These are phyloP conservation scores for Russula brevipes DNA, from an alignment of 768 basidiomycete species.

Conservation along the genomic window DNA sequence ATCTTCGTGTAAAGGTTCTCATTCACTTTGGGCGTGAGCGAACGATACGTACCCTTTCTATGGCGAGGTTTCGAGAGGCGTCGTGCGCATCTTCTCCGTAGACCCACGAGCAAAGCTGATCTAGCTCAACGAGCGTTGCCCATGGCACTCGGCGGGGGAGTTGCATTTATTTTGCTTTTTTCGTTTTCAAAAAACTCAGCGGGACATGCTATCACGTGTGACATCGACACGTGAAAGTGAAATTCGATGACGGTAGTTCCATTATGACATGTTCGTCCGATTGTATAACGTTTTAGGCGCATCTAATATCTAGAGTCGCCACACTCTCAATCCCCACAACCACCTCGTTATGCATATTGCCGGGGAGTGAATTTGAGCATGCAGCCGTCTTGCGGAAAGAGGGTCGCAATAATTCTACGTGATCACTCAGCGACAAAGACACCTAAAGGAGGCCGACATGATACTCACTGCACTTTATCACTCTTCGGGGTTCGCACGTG, in stretches of 20 bases:
- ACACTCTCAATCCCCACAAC: background rate
- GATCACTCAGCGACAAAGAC: background rate
- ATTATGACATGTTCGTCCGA: background rate
- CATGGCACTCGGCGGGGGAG: conserved; percentile 81
- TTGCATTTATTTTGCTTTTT: background rate
- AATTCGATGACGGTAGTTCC: too few relatives aligned
- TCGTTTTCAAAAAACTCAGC: too few relatives aligned
- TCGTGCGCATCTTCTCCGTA: conserved; percentile 59
- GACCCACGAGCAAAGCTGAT: conserved; percentile 72
- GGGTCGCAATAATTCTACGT: conserved; percentile 82
- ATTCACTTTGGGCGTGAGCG: background rate
- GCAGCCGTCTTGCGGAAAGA: conserved; percentile 95
- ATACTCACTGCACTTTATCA: conserved; percentile 73
- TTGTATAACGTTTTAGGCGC: too few relatives aligned
- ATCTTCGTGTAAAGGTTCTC: background rate
- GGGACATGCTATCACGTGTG: background rate
- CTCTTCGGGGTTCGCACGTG: conserved; percentile 78
- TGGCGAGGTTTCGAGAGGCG: conserved; percentile 50
- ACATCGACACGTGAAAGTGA: too few relatives aligned
- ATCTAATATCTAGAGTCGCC: background rate
- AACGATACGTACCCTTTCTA: conserved; percentile 52
- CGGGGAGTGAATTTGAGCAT: conserved; percentile 72
- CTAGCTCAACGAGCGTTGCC: conserved; percentile 62
- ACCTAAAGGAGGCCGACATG: background rate
- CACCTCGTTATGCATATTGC: background rate